Conservation (phyloP, 208 protist genomes). For the Phytomonas francai region DNA sequence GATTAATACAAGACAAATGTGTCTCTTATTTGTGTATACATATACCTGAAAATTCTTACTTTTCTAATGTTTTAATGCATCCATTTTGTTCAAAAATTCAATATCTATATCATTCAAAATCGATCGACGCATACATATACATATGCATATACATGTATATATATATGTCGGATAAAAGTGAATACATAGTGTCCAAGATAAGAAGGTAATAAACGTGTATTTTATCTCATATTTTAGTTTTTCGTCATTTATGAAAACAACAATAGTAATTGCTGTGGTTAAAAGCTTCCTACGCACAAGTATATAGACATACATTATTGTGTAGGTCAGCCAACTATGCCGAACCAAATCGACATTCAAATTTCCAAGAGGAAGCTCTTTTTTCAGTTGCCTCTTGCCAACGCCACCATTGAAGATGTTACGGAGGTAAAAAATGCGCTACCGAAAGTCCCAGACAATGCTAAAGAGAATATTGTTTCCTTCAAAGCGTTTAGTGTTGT, state of each 20-base stretch:
- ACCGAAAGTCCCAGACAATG: constrained; percentile 19
- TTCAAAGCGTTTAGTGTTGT: constrained; percentile 73
- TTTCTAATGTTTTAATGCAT: constrained; percentile 1
- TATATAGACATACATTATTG: constrained; percentile 1
- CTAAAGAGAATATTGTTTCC: constrained; percentile 47
- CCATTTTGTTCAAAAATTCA: not conserved
- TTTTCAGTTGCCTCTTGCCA: constrained; percentile 69
- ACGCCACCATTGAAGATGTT: constrained; percentile 70
- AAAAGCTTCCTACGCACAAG: not conserved
- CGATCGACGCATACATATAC: constrained; percentile 10
- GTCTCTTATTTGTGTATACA: constrained; percentile 2
- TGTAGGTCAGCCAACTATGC: not conserved
- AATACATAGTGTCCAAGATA: not conserved
- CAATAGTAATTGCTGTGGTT: not conserved
- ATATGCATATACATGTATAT: constrained; percentile 13
- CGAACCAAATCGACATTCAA: constrained; percentile 17
- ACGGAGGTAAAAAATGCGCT: constrained; percentile 59
- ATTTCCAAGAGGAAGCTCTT: constrained; percentile 74
- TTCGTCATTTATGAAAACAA: not conserved
- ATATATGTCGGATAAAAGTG: not conserved
- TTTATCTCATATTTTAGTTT: constrained; percentile 2
- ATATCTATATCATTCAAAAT: not conserved
- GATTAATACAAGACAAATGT: not conserved
- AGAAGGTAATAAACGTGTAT: not conserved
- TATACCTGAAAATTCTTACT: not conserved